Evolutionary conservation across 2,329 filamentous ascomycete genomes (phyloP), one percentile per base, ranked within the genome.

Genomic region (Fusarium anthophilum): DNA sequence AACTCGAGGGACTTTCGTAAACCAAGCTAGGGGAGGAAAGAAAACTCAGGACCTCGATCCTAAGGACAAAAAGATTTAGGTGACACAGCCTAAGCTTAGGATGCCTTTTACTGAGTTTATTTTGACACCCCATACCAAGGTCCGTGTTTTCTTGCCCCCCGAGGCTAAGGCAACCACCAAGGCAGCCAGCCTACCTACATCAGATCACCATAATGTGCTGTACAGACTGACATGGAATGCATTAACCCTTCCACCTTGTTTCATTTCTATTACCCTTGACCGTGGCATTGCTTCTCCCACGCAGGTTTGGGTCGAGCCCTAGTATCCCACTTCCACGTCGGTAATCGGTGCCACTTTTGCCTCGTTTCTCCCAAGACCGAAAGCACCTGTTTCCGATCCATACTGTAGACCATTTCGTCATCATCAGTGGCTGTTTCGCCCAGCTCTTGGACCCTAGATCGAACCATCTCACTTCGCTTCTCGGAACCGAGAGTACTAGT

Each of bases 401-500:
- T 22, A 28, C 32, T 15, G 32, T 37, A 26, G 20, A 32, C n/a
- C 32, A 55, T 58, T 75, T 66, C 68, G 68, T 60, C 54, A 69
- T 58, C 32, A 35, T 56, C 63, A 28, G 45, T 54, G 30, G 70
- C 22, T 62, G 56, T 60, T 60, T 69, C 8, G 37, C 38, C 35
- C 41, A 55, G 41, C 41, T 51, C 41, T 35, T 54, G 22, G 55
- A 57, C 44, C 59, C 41, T 39, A 47, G 35, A 56, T 58, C 41
- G 38, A 54, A 65, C 43, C 28, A 41, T 55, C 51, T 39, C 55
- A 37, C 70, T 30, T 45, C 57, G 20, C 54, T 66, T 38, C 28
- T 43, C 38, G n/a, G 43, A 48, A 53, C 61, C 61, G 56, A 70
- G 57, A 68, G 24, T 60, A 53, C 48, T 37, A 24, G 30, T 35